Evolutionary conservation across 192 early-diverging fungal genomes (phyloP).

Genomic region (Umbelopsis sp.): DNA sequence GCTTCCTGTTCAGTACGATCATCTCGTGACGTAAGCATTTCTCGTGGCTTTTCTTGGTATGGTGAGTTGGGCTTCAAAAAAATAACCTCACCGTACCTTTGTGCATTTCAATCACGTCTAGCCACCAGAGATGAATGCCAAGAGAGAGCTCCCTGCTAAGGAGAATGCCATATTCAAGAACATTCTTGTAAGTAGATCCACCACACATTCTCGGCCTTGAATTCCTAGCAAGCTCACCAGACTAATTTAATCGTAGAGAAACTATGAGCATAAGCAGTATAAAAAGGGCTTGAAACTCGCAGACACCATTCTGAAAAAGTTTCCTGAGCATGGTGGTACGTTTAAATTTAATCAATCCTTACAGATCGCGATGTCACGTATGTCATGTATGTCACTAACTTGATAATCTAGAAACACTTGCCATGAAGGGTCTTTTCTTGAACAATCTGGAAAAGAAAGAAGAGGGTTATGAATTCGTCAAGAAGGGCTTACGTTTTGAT

Average conservation of each 20-base stretch:
- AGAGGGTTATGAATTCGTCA: conserved; percentile 86
- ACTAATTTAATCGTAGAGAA: conserved; percentile 62
- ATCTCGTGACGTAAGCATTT: conserved; percentile 16
- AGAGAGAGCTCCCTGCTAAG: conserved; percentile 68
- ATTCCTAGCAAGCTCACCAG: neutral
- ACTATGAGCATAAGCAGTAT: conserved; percentile 94
- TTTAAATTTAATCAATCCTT: neutral
- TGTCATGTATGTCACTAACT: neutral
- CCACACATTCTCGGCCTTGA: neutral
- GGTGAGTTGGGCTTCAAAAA: conserved; percentile 8
- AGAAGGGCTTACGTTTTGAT: conserved; percentile 81
- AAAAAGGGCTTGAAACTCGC: conserved; percentile 90
- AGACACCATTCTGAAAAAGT: conserved; percentile 93
- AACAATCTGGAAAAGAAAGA: conserved; percentile 89
- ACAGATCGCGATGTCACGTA: neutral
- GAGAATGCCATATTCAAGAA: conserved; percentile 73
- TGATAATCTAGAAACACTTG: conserved; percentile 73
- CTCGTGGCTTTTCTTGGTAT: neutral
- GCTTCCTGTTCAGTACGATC: too few relatives aligned
- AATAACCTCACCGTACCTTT: neutral
- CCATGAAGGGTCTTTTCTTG: conserved; percentile 94
- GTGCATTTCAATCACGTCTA: neutral
- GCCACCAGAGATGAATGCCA: conserved; percentile 30
- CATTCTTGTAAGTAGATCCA: conserved; percentile 57
- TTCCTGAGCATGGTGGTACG: conserved; percentile 87